Percentiles rank a stretch among this genome's conserved stretches.
phyloP scores from a whole-genome alignment of 2,329 filamentous ascomycete species.

The Tolypocladium tropicale region DNA sequence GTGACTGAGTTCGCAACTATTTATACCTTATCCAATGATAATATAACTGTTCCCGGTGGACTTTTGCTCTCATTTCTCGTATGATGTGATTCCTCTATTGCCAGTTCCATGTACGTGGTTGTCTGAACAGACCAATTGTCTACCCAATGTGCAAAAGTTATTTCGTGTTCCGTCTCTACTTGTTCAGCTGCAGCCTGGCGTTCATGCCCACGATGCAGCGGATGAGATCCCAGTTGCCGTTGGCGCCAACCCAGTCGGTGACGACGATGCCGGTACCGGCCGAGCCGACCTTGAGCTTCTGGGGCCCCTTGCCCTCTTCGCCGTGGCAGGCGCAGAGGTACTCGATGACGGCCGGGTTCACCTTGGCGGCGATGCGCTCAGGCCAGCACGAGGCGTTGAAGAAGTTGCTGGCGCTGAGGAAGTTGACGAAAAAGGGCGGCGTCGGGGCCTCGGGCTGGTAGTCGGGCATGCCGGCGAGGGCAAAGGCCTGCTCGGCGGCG shows the following conservation, averaged over 20 bases:
- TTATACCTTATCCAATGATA: neutral
- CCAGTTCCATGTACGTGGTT: neutral
- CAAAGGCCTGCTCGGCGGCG: conserved; percentile 43
- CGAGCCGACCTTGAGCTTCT: conserved; percentile 47
- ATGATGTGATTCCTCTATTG: neutral
- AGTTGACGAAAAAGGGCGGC: conserved; percentile 77
- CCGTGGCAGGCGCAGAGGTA: conserved; percentile 51
- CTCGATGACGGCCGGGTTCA: conserved; percentile 67
- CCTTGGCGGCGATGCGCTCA: conserved; percentile 74
- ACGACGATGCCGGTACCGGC: conserved; percentile 81
- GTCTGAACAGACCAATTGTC: neutral
- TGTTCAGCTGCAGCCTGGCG: conserved; percentile 46
- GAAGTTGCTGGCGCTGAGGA: conserved; percentile 85
- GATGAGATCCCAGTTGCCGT: conserved; percentile 85
- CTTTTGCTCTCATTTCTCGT: neutral
- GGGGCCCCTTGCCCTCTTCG: conserved; percentile 37
- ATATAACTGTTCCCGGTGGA: neutral
- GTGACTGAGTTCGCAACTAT: neutral
- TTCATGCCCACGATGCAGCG: conserved; percentile 89
- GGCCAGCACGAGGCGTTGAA: conserved; percentile 91
- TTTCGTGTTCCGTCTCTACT: conserved; percentile 12
- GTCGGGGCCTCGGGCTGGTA: conserved; percentile 17
- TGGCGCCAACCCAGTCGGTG: conserved; percentile 83
- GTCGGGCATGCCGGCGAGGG: conserved; percentile 25
- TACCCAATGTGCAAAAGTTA: neutral